These are phyloP conservation scores for Colletotrichum shisoi DNA, from an alignment of 2,329 filamentous ascomycete species.

Conservation along the genomic window DNA sequence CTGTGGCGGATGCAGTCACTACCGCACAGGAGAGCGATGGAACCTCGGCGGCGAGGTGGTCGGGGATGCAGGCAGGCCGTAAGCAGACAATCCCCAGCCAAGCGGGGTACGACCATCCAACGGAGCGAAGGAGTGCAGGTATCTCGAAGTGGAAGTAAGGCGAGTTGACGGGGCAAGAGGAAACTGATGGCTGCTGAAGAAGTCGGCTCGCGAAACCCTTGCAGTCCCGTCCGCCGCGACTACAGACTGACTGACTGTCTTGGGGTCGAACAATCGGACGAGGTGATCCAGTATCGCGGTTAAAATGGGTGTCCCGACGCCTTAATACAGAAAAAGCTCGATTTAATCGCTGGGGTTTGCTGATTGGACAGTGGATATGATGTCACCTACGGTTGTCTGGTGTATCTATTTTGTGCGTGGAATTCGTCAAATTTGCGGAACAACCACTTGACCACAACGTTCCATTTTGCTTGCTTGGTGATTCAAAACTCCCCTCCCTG, in stretches of 20 bases:
- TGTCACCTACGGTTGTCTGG: neutral
- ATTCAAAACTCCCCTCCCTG: neutral
- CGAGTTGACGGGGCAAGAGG: neutral
- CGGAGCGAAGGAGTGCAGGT: neutral
- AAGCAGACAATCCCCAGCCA: conserved; percentile 3
- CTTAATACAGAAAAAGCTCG: neutral
- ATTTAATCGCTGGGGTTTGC: neutral
- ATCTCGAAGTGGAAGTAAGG: neutral
- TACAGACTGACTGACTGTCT: neutral
- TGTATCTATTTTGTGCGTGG: neutral
- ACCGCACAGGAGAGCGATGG: neutral
- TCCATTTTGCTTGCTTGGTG: neutral
- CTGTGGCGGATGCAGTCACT: neutral
- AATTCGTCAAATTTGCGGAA: neutral
- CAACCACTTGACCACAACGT: neutral
- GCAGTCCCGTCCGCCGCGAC: neutral
- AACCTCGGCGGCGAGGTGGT: conserved; percentile 2
- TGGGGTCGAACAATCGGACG: neutral
- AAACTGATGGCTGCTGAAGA: conserved; percentile 24
- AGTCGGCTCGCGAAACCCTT: neutral
- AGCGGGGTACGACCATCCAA: neutral
- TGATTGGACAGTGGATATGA: conserved; percentile 3
- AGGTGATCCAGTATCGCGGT: neutral
- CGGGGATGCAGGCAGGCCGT: neutral
- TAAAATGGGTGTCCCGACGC: neutral